Evolutionary conservation across 768 basidiomycete species (phyloP).

Genomic region (Sporobolomyces pararoseus): DNA sequence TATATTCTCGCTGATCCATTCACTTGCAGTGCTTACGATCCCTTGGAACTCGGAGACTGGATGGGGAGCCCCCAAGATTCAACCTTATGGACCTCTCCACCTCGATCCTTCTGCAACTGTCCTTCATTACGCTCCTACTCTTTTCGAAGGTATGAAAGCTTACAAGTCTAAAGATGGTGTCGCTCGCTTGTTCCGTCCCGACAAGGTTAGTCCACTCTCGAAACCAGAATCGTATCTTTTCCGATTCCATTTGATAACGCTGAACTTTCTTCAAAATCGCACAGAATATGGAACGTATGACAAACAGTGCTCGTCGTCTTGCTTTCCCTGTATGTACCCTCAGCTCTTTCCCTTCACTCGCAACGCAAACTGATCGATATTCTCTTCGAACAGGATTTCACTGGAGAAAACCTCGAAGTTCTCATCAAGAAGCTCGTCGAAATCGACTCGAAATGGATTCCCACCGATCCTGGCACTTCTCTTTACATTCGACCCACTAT

Average conservation of each 20-base stretch:
- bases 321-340: conserved; percentile 42
- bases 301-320: conserved; percentile 65
- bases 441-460: conserved; percentile 86
- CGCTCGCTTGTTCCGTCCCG: conserved; percentile 82
- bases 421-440: conserved; percentile 81
- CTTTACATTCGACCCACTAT: conserved; percentile 83
- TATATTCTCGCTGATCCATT: neutral
- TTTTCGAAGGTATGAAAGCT: conserved; percentile 94
- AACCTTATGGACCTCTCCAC: conserved; percentile 71
- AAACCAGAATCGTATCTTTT: too few species aligned
- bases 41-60: conserved; percentile 69
- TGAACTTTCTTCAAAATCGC: neutral
- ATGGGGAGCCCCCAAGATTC: conserved; percentile 77
- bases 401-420: conserved; percentile 67
- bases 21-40: conserved; percentile 39
- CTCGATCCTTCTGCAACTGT: conserved; percentile 78
- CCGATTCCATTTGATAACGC: neutral
- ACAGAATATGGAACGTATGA: conserved; percentile 92
- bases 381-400: conserved; percentile 58
- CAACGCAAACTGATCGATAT: neutral
- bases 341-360: too few species aligned
- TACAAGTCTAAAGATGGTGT: conserved; percentile 68
- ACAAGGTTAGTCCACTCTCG: conserved; percentile 48
- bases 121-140: conserved; percentile 82
- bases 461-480: conserved; percentile 78